Conservation (phyloP, 129 eudicot genomes). For the Pittosporum tobira region DNA sequence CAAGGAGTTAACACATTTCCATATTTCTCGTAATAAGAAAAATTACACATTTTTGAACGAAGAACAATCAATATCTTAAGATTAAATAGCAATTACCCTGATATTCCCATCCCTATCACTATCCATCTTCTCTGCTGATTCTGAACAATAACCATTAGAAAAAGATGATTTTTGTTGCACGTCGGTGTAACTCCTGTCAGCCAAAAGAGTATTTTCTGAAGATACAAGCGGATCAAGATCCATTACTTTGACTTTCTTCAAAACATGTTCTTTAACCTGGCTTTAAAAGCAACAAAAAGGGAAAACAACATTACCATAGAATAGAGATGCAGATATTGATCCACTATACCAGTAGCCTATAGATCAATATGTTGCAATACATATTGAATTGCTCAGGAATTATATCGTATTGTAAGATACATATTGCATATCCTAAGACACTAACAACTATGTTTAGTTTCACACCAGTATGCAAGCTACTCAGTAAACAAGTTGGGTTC, state of each 20-base stretch:
- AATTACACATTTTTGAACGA: neutral
- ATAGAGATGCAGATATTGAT: neutral
- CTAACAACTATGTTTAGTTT: too few relatives aligned
- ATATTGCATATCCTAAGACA: too few relatives aligned
- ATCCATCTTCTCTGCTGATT: slow-evolving; percentile 35
- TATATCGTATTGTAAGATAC: too few relatives aligned
- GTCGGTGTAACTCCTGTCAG: slow-evolving; percentile 49
- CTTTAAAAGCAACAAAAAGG: slow-evolving; percentile 21
- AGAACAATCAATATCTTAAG: slow-evolving; percentile 5
- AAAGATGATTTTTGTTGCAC: slow-evolving; percentile 27
- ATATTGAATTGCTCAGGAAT: too few relatives aligned
- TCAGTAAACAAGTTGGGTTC: neutral
- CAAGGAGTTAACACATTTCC: slow-evolving; percentile 8
- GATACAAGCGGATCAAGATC: slow-evolving; percentile 32
- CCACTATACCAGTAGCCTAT: neutral
- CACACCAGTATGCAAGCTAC: neutral
- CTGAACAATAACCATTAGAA: slow-evolving; percentile 39
- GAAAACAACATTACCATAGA: slow-evolving; percentile 7
- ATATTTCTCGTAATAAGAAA: neutral
- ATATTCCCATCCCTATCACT: slow-evolving; percentile 18
- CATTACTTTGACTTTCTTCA: slow-evolving; percentile 59
- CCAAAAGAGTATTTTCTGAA: slow-evolving; percentile 64
- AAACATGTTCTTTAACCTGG: slow-evolving; percentile 61
- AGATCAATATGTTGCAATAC: neutral
- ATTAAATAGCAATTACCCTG: slow-evolving; percentile 21